Conservation (phyloP, 176 grass and related monocot species). For the Triticum turgidum region DNA sequence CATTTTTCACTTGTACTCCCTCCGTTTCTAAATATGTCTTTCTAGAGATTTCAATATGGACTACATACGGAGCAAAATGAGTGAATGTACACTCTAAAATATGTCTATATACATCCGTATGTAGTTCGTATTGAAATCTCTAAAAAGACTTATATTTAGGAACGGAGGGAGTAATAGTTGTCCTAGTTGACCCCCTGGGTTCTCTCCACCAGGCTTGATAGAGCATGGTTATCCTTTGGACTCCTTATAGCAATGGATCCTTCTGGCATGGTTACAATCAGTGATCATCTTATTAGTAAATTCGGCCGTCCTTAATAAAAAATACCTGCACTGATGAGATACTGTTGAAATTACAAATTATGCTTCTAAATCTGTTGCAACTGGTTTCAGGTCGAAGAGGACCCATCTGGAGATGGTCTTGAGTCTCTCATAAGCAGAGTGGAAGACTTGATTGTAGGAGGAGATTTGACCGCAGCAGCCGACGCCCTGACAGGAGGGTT, state of each 20-base stretch:
- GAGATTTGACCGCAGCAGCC: conserved; percentile 76
- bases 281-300: not conserved
- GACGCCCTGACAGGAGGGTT: conserved; percentile 76
- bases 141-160: too few relatives aligned
- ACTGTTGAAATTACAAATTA: not conserved
- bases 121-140: too few relatives aligned
- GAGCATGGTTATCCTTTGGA: not conserved
- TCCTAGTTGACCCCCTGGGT: not conserved
- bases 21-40: too few relatives aligned
- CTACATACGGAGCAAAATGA: too few relatives aligned
- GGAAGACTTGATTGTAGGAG: conserved; percentile 63
- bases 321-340: not conserved
- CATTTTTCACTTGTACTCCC: conserved; percentile 6
- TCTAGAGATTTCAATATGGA: too few relatives aligned
- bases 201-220: not conserved
- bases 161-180: too few relatives aligned
- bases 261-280: not conserved
- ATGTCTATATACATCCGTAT: too few relatives aligned
- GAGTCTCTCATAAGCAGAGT: conserved; percentile 79
- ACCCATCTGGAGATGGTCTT: conserved; percentile 67
- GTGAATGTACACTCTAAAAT: too few relatives aligned
- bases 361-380: conserved; percentile 34
- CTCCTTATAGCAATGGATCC: not conserved
- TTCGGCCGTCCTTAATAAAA: not conserved
- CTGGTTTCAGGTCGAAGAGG: conserved; percentile 75